These are phyloP conservation scores for Russula emetica DNA, from an alignment of 768 basidiomycete genomes.

Conservation along the genomic window DNA sequence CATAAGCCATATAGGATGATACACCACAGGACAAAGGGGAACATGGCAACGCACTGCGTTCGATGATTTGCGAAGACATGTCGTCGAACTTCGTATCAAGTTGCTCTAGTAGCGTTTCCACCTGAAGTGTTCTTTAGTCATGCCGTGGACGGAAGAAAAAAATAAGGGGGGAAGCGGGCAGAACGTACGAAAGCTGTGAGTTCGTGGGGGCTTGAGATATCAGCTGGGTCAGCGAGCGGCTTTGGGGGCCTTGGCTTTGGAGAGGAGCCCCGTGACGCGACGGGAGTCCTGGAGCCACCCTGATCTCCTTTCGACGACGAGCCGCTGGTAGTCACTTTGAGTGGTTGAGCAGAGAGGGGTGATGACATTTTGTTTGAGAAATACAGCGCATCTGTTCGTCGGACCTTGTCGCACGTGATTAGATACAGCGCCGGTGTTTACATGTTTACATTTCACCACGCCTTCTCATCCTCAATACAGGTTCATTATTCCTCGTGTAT, in stretches of 20 bases:
- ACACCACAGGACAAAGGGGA: background rate
- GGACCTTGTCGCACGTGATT: background rate
- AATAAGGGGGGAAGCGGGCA: background rate
- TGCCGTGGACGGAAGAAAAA: background rate
- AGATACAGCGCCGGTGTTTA: no score
- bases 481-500: background rate
- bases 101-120: constrained; percentile 82
- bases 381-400: background rate
- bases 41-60: constrained; percentile 56
- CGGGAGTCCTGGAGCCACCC: constrained; percentile 13
- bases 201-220: constrained; percentile 91
- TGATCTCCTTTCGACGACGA: constrained; percentile 18
- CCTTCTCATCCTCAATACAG: no score
- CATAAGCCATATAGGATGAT: background rate
- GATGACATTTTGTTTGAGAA: constrained; percentile 7
- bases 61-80: constrained; percentile 87
- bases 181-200: constrained; percentile 84
- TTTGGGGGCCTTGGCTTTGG: constrained; percentile 15
- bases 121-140: constrained; percentile 42
- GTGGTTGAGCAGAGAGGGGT: constrained; percentile 23
- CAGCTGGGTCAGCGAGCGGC: constrained; percentile 38
- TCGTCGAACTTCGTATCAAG: constrained; percentile 90
- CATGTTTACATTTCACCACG: no score
- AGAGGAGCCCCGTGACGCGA: constrained; percentile 13
- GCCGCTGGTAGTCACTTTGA: constrained; percentile 23